These are phyloP conservation scores for Echria macrotheca DNA, from an alignment of 495 filamentous ascomycete genomes.

Conservation along the genomic window DNA sequence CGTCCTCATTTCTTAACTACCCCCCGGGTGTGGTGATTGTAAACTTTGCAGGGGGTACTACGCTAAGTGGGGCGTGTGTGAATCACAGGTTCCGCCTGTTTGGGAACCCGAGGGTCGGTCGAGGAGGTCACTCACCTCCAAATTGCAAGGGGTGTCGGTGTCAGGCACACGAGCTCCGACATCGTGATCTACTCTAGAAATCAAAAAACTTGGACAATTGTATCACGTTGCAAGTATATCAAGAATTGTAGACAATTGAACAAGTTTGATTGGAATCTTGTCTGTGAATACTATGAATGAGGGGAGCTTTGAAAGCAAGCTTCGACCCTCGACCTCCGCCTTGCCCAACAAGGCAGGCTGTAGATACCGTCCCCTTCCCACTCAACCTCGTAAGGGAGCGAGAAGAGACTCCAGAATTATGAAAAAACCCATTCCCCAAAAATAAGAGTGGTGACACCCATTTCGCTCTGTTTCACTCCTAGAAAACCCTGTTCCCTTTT, in stretches of 20 bases:
- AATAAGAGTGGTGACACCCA: conserved; percentile 1
- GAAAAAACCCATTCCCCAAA: conserved; percentile 3
- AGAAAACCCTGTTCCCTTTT: conserved; percentile 6
- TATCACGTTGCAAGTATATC: not conserved
- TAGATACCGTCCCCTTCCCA: too few species aligned
- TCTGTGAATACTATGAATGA: too few species aligned
- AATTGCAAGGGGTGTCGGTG: not conserved
- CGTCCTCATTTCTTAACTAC: too few species aligned
- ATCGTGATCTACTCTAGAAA: conserved; percentile 1
- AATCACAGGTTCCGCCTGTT: not conserved
- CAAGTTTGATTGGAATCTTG: not conserved
- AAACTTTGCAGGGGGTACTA: not conserved
- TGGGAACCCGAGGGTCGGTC: not conserved
- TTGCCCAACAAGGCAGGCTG: too few species aligned
- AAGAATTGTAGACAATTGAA: not conserved
- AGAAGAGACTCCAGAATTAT: conserved; percentile 1
- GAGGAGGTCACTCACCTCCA: not conserved
- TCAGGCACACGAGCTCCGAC: not conserved
- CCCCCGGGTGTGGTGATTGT: too few species aligned
- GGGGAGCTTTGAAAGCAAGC: too few species aligned
- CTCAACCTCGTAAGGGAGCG: conserved; percentile 14
- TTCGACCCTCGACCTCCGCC: too few species aligned
- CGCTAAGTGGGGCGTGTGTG: not conserved
- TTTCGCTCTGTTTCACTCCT: conserved; percentile 4
- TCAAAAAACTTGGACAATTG: too few species aligned